phyloP scores from a whole-genome alignment of 345 rosid species.

The Murraya paniculata region DNA sequence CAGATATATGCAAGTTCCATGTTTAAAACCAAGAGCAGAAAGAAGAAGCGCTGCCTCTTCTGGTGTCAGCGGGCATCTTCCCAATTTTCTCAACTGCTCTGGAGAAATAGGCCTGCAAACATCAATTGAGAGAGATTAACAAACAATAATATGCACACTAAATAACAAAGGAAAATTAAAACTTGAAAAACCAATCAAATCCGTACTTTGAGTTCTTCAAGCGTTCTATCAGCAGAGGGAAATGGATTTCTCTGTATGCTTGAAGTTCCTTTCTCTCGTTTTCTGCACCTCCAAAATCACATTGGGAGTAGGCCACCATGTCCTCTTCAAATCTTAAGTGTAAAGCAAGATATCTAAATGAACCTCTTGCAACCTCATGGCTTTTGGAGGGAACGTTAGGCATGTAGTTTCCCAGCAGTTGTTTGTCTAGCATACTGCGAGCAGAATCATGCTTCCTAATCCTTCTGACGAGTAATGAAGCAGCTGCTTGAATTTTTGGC shows the following conservation, averaged over 20 bases:
- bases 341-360: conserved; percentile 66
- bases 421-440: conserved; percentile 48
- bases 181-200: not conserved
- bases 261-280: conserved; percentile 69
- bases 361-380: conserved; percentile 26
- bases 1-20: conserved; percentile 65
- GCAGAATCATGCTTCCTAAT: conserved; percentile 52
- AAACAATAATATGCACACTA: not conserved
- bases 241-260: conserved; percentile 75
- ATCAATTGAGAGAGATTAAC: not conserved
- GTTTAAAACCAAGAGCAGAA: conserved; percentile 72
- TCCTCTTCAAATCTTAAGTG: conserved; percentile 94
- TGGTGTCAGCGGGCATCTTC: conserved; percentile 94
- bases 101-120: conserved; percentile 50
- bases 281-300: conserved; percentile 87
- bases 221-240: conserved; percentile 73
- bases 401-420: conserved; percentile 58
- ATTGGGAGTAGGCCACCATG: conserved; percentile 91
- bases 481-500: conserved; percentile 68
- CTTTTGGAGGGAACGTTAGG: conserved; percentile 23
- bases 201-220: conserved; percentile 56
- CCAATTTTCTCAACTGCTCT: conserved; percentile 59
- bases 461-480: conserved; percentile 63
- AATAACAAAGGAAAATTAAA: not conserved
- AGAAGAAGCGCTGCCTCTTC: conserved; percentile 92